Conservation (phyloP, 257 asterid genomes). For the Nicotiana otophora region DNA sequence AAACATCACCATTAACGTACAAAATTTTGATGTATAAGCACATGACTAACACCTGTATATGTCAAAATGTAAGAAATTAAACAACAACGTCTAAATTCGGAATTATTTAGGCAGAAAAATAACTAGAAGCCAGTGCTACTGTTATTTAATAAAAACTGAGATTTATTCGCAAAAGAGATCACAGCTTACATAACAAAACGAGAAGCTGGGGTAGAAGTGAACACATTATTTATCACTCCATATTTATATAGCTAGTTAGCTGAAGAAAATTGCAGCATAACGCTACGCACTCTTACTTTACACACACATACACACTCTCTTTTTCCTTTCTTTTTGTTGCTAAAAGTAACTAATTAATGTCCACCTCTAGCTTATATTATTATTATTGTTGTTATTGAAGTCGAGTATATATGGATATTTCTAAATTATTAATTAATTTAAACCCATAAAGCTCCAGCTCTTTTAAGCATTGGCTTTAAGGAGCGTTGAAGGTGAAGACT, state of each 20-base stretch:
- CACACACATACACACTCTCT: not conserved
- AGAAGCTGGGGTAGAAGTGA: not conserved
- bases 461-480: slow-evolving; percentile 57
- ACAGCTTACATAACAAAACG: not conserved
- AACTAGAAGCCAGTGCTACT: not conserved
- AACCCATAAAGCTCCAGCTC: slow-evolving; percentile 81
- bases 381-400: not conserved
- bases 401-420: not conserved
- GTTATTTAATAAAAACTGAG: not conserved
- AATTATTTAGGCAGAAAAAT: not conserved
- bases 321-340: not conserved
- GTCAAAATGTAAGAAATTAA: not conserved
- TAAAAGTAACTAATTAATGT: slow-evolving; percentile 2
- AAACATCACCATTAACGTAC: not conserved
- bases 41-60: not conserved
- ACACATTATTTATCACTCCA: not conserved
- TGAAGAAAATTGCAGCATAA: not conserved
- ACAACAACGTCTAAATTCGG: not conserved
- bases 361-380: not conserved
- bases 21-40: not conserved
- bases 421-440: not conserved
- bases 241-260: not conserved
- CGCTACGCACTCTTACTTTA: not conserved
- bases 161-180: not conserved
- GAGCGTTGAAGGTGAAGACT: slow-evolving; percentile 65